phyloP scores from a whole-genome alignment of 192 early-diverging fungal species.

The Umbelopsis vinacea region DNA sequence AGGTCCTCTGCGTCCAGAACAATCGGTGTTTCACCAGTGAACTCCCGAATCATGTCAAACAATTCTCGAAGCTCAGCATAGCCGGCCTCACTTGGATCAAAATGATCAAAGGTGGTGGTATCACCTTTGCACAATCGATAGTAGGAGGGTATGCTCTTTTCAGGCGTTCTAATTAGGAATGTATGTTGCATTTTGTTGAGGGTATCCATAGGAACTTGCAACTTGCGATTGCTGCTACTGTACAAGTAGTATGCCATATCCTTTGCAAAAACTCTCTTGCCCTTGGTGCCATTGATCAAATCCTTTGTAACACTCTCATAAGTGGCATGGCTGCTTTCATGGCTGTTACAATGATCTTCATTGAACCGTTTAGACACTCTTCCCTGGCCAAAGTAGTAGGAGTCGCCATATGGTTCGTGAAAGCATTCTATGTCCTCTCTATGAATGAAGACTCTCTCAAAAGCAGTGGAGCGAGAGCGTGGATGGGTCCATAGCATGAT shows the following conservation, averaged over 20 bases:
- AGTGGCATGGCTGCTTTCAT: neutral
- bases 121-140: slow-evolving; percentile 19
- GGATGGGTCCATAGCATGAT: slow-evolving; percentile 21
- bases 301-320: slow-evolving; percentile 13
- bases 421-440: slow-evolving; percentile 9
- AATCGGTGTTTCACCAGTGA: neutral
- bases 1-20: slow-evolving; percentile 19
- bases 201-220: neutral
- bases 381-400: slow-evolving; percentile 16
- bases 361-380: neutral
- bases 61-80: slow-evolving; percentile 1
- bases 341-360: neutral
- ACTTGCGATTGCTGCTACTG: neutral
- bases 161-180: slow-evolving; percentile 12
- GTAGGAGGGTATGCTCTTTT: slow-evolving; percentile 2
- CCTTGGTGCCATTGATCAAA: slow-evolving; percentile 8
- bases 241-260: slow-evolving; percentile 21
- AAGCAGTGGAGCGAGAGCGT: slow-evolving; percentile 7
- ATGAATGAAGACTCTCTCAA: slow-evolving; percentile 10
- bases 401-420: slow-evolving; percentile 17
- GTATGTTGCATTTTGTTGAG: slow-evolving; percentile 17
- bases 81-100: slow-evolving; percentile 14
- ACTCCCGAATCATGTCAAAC: neutral
- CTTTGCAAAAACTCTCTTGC: slow-evolving; percentile 20
- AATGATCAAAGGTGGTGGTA: slow-evolving; percentile 14